These are phyloP conservation scores for Cardamine occulta DNA, from an alignment of 345 rosid species.

Conservation along the genomic window DNA sequence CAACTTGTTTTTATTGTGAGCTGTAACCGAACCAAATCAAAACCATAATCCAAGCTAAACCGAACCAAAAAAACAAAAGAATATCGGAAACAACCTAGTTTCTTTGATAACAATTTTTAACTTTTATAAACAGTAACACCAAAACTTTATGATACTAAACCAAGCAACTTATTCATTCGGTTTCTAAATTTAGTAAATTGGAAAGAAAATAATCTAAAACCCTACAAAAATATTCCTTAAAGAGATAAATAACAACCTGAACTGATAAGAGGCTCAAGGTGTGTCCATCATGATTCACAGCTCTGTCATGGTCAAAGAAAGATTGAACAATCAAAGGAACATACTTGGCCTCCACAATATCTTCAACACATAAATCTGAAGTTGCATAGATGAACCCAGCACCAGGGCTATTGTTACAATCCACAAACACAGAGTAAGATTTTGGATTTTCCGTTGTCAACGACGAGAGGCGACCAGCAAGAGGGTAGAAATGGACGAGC, in stretches of 20 bases:
- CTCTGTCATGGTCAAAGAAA: slow-evolving; percentile 36
- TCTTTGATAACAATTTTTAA: too few relatives aligned
- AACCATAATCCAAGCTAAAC: too few relatives aligned
- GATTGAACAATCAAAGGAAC: slow-evolving; percentile 38
- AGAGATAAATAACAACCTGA: neutral
- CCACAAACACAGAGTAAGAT: slow-evolving; percentile 55
- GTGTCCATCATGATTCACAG: slow-evolving; percentile 37
- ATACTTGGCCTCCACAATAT: slow-evolving; percentile 40
- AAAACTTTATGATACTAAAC: too few relatives aligned
- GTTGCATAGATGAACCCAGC: slow-evolving; percentile 64
- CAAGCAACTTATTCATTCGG: too few relatives aligned
- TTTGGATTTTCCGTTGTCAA: slow-evolving; percentile 38
- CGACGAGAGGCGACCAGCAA: slow-evolving; percentile 66
- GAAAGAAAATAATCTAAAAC: too few relatives aligned
- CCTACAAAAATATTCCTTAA: too few relatives aligned
- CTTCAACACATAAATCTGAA: slow-evolving; percentile 47
- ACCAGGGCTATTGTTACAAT: slow-evolving; percentile 67
- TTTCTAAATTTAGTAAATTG: too few relatives aligned
- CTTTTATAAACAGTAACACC: too few relatives aligned
- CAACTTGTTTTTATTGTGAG: slow-evolving; percentile 37
- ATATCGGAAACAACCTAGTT: too few relatives aligned
- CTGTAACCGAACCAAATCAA: too few relatives aligned
- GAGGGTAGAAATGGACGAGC: slow-evolving; percentile 81
- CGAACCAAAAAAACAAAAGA: too few relatives aligned
- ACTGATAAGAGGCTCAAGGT: slow-evolving; percentile 32